Conservation (phyloP, 805 yeast species). For the Alloascoidea hylecoeti region DNA sequence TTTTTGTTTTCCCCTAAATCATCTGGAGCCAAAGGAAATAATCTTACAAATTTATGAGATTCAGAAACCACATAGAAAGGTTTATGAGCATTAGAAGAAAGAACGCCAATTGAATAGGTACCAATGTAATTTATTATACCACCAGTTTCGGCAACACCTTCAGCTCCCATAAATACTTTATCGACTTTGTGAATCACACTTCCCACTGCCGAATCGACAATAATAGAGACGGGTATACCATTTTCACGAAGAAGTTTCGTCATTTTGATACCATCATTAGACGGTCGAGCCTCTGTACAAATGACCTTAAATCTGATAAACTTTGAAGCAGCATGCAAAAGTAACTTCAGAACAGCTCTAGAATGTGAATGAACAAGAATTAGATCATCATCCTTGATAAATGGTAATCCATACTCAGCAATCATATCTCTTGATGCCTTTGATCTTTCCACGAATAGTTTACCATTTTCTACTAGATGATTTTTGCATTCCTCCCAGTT, state of each 20-base stretch:
- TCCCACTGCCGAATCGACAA: constrained; percentile 91
- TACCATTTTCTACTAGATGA: constrained; percentile 88
- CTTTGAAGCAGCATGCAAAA: constrained; percentile 64
- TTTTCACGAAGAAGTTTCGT: constrained; percentile 49
- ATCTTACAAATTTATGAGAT: constrained; percentile 88
- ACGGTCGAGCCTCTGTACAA: constrained; percentile 88
- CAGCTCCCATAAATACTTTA: constrained; percentile 94
- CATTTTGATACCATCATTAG: constrained; percentile 60
- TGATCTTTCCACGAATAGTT: constrained; percentile 81
- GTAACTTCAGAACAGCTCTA: constrained; percentile 72
- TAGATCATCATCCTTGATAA: constrained; percentile 86
- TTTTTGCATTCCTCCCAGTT: constrained; percentile 92
- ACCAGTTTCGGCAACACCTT: constrained; percentile 98
- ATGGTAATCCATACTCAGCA: constrained; percentile 78
- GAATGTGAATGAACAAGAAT: constrained; percentile 85
- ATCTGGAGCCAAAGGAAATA: constrained; percentile 88
- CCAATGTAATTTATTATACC: constrained; percentile 96
- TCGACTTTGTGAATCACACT: constrained; percentile 83
- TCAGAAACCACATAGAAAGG: constrained; percentile 93
- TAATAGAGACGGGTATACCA: constrained; percentile 77
- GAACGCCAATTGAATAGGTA: constrained; percentile 84
- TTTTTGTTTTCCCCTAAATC: constrained; percentile 56
- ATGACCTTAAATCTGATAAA: constrained; percentile 77
- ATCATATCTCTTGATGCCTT: constrained; percentile 78
- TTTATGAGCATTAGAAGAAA: constrained; percentile 81